Percentiles rank a stretch among this genome's conserved stretches.
These are phyloP conservation scores for Sporothrix schenckii DNA, from an alignment of 2,329 filamentous ascomycete genomes.

Conservation along the genomic window DNA sequence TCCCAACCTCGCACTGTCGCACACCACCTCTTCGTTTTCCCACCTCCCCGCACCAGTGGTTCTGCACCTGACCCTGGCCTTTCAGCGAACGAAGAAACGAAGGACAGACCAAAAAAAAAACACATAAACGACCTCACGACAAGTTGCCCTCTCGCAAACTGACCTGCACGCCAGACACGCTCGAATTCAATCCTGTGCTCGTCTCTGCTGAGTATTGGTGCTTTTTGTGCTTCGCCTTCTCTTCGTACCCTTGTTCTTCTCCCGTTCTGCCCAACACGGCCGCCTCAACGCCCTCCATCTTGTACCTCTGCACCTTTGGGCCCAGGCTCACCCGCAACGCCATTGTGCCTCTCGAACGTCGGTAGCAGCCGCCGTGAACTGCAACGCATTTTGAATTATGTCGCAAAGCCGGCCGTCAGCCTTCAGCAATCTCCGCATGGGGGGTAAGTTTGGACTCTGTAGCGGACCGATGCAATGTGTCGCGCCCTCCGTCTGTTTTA, in stretches of 20 bases:
- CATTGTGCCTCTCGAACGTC: constrained; percentile 33
- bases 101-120: background rate
- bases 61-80: constrained; percentile 26
- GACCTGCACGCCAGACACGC: background rate
- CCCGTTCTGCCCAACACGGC: constrained; percentile 44
- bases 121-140: background rate
- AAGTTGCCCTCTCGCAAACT: background rate
- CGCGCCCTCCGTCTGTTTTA: background rate
- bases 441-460: constrained; percentile 69
- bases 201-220: background rate
- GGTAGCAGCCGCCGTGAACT: constrained; percentile 38
- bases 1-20: constrained; percentile 25
- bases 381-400: constrained; percentile 56
- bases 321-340: constrained; percentile 33
- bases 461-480: background rate
- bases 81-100: constrained; percentile 22
- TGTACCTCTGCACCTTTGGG: constrained; percentile 34
- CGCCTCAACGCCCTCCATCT: constrained; percentile 37
- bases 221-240: background rate
- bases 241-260: background rate
- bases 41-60: constrained; percentile 21
- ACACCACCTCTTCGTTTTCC: constrained; percentile 17
- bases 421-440: constrained; percentile 89
- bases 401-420: constrained; percentile 89
- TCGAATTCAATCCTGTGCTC: background rate